Evolutionary conservation across 75 land plant genomes (phyloP), one percentile per base, ranked within the genome.

Genomic region (Picea sitchensis): DNA sequence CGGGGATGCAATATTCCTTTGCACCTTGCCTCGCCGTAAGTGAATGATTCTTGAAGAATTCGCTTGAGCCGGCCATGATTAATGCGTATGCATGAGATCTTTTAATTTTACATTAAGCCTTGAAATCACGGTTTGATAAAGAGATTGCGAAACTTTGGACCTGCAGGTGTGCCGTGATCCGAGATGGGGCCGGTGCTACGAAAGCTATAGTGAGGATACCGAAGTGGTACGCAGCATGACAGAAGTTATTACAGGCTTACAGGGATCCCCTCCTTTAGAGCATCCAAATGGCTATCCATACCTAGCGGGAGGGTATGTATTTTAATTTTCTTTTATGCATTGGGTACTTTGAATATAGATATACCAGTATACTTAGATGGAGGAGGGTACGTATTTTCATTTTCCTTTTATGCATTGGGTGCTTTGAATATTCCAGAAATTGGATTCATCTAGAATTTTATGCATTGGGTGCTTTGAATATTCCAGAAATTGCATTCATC

Each of bases 191-290:
- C 79, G 84, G 9, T 87, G 87, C 71, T 87, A 81, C 68, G 84
- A 87, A 76, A 87, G 87, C 61, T 87, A 82, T 62, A 80, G 89
- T 76, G 89, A 87, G 68, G 84, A 87, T 59, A 79, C 87, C 3
- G 81, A 79, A 21, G 57, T 84, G 11, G 89, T 87, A 17, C 73
- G 73, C 56, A 72, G 34, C 21, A 81, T 87, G 84, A 82, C 87
- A 1, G 36, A 78, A 13, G 47, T 87, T 23, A 85, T 87, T 14
- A 56, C 15, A 14, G 82, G 87, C 2, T 67, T 87, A 41, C 89
- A 87, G 65, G 87, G 84, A 1, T 8, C 8, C 0, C 61, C 73
- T 5, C 79, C 71, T 51, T 30, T 31, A 32, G 82, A 47, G 20
- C 77, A 73, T 32, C 8, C 69, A 20, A 74, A 58, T 57, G 81